Percentiles rank a stretch among this genome's conserved stretches.
These are phyloP conservation scores for Trichosporon sp. DNA, from an alignment of 1,284 basidiomycete species.

Conservation along the genomic window DNA sequence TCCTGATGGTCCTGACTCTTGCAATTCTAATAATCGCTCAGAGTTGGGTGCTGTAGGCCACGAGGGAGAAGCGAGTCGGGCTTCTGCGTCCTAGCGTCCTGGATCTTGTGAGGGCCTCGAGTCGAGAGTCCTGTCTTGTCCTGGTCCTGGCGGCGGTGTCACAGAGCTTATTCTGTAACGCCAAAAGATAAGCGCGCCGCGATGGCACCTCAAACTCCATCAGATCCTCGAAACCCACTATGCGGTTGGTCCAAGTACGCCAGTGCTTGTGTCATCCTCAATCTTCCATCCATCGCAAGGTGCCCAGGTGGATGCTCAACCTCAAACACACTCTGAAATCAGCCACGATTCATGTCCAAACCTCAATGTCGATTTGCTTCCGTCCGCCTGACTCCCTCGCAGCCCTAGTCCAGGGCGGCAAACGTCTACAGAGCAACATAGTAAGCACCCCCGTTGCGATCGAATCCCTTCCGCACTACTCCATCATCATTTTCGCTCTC, in stretches of 20 bases:
- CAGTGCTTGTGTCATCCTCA: neutral
- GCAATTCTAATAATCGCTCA: too few relatives aligned
- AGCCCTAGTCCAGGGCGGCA: neutral
- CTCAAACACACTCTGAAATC: neutral
- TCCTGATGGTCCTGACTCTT: too few relatives aligned
- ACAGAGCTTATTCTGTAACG: neutral
- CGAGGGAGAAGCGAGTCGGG: too few relatives aligned
- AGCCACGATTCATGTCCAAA: neutral
- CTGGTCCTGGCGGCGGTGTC: neutral
- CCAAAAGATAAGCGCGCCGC: neutral
- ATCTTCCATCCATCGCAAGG: too few relatives aligned
- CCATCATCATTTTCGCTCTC: too few relatives aligned
- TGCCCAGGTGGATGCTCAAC: neutral
- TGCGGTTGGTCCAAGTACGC: neutral
- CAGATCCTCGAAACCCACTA: neutral
- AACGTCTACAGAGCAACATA: neutral
- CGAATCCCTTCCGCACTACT: neutral
- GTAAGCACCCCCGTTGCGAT: neutral
- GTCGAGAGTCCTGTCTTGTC: too few relatives aligned
- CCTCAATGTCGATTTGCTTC: neutral
- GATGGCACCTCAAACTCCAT: neutral
- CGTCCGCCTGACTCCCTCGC: neutral
- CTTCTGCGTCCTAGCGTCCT: neutral
- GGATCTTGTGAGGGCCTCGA: neutral
- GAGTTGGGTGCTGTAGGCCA: too few relatives aligned